Evolutionary conservation across 768 basidiomycete species (phyloP), one percentile per base, ranked within the genome.

Genomic region (Lentinula guzmanii): DNA sequence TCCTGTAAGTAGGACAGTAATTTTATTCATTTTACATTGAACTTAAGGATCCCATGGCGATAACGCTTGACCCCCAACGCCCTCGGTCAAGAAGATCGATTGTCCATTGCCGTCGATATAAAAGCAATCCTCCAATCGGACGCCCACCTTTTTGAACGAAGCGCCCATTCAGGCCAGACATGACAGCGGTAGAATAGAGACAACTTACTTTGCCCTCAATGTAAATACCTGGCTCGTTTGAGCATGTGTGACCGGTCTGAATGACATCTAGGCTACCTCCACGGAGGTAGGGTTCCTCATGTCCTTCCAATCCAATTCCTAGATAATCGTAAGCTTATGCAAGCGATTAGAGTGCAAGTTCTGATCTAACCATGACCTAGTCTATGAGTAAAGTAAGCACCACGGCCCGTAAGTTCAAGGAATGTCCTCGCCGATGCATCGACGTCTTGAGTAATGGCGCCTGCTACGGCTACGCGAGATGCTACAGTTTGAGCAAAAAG

Each of bases 231-330:
- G 91, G 93, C 70, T 95, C 91, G 67, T 93, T 79, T 6, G 90
- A 91, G 74, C 94, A 94, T 0, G 87, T 80, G 67, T 92, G 86
- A 1, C 91, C 91, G 2, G 68, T 72, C 50, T 80, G 72, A 56
- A 91, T 83, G 42, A 80, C 66, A 64, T 79, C 81, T 10, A 81
- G 67, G 34, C 83, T 87, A 15, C 86, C 85, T n/a, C 88, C 89
- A 52, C 83, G 82, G 18, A 95, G 77, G 70, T 93, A 93, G 0
- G 92, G 92, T 6, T 80, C 76, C 72, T 95, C 92, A 65, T 95
- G 93, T 7, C 80, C 86, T 71, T 94, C 90, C 3, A 95, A 74
- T 2, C 92, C 92, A 35, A 95, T 93, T 1, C 91, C 92, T 90
- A 69, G 37, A 28, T 28, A 15, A 41, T 50, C 45, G 39, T 31